Base-by-base conservation (phyloP, 202 grass and related monocot genomes). In the Schoenoplectus triqueter region DNA sequence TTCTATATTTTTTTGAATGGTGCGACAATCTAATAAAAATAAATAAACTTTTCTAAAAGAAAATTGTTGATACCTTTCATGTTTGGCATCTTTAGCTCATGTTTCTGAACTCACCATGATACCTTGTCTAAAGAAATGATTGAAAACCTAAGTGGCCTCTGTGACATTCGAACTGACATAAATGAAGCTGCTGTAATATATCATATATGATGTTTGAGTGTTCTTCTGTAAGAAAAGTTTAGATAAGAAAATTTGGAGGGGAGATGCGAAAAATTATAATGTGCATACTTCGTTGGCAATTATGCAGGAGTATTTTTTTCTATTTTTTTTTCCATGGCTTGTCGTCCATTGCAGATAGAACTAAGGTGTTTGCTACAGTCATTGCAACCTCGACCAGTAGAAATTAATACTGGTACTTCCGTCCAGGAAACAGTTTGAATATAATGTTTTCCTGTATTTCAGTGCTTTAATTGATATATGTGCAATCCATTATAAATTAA, bases 101-200 rank as follows among this genome's bases (percentile, higher is more conserved):
- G 39, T 60, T 44, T 60, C 74, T 78, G 74, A 60, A 78, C 74
- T 61, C 54, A 18, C 74, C 54, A 78, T 78, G 74, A 78, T 61
- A 31, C 55, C 31, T 56, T 61, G 31, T 31, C 31, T 31, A 31
- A 78, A 42, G 13, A 78, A 78, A 78, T 78, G 22, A 41, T 56
- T 59, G 21, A 75, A 75, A 52, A 54, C 72, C 72, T 51, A 48
- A 47, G 2, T 41, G 5, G 6, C 57, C 51, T 41, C 19, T 75
- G 4, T 55, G 48, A 75, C 9, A 11, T 55, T 55, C 54, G 72
- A 39, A 52, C 71, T 55, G 72, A 55, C 50, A 54, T 75, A 10
- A 75, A 55, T 74, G 20, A 54, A 74, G 18, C 48, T 54, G 71
- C 71, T 21, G 22, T 74, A 18, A 52, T 54, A 52, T 31, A 31